Evolutionary conservation across 2,329 filamentous ascomycete species (phyloP).

Genomic region (Fusarium sp.): DNA sequence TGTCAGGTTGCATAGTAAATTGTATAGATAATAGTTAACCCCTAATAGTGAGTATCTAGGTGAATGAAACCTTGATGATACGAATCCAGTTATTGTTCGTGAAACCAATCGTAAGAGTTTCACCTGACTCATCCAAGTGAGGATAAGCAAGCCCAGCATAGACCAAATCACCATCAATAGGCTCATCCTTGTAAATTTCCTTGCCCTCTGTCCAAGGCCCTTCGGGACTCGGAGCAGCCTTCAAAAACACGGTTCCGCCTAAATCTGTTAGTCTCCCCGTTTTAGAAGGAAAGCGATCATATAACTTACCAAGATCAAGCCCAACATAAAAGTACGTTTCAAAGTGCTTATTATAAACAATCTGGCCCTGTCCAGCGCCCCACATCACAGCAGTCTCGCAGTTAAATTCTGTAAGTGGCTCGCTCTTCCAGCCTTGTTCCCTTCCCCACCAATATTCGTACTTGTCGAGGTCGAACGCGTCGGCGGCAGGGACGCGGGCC

Average conservation of each 20-base stretch:
- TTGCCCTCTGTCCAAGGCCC: slow-evolving; percentile 53
- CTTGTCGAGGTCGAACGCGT: slow-evolving; percentile 52
- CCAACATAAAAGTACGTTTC: slow-evolving; percentile 53
- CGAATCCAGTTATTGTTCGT: slow-evolving; percentile 56
- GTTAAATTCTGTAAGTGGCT: slow-evolving; percentile 48
- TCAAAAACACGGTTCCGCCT: slow-evolving; percentile 30
- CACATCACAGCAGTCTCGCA: slow-evolving; percentile 54
- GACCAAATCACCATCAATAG: slow-evolving; percentile 48
- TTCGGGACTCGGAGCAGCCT: slow-evolving; percentile 43
- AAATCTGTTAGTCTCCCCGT: not conserved
- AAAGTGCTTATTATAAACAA: slow-evolving; percentile 53
- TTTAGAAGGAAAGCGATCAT: accelerated
- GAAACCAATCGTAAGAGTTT: slow-evolving; percentile 53
- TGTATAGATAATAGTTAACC: not conserved
- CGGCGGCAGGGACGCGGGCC: slow-evolving; percentile 49
- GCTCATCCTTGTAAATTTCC: slow-evolving; percentile 50
- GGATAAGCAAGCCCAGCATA: slow-evolving; percentile 56
- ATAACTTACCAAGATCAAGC: slow-evolving; percentile 30
- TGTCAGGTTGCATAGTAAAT: not conserved
- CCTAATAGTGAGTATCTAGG: accelerated
- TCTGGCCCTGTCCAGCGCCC: slow-evolving; percentile 53
- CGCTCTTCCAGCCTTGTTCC: slow-evolving; percentile 51
- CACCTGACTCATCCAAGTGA: slow-evolving; percentile 52
- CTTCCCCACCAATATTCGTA: slow-evolving; percentile 58
- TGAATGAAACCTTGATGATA: slow-evolving; percentile 46